Evolutionary conservation across 192 early-diverging fungal species (phyloP), one percentile per base, ranked within the genome.

Genomic region (Funneliformis geosporum): DNA sequence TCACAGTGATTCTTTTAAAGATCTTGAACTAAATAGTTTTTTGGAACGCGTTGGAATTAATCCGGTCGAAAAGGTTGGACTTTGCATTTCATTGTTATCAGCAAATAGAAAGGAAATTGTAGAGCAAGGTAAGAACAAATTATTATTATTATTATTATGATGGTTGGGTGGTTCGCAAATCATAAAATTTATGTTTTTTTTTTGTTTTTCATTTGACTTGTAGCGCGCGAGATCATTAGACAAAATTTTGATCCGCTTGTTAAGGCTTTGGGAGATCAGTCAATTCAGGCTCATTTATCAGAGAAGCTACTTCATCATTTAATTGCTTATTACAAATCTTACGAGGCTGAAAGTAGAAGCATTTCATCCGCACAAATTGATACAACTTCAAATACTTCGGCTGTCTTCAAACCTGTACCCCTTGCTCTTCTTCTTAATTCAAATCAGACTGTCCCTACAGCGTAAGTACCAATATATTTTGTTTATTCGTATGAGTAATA

Each of bases 1-100:
- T 66, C 82, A 85, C 50, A 84, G 76, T 66, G 85, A 86, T n/a
- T 78, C 83, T 12, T 79, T 88, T 74, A 83, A 81, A 70, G 79
- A 81, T 39, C 82, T 88, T 79, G 85, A 86, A 60, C 78, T 88
- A 42, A 80, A 83, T 50, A 64, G 67, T 23, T 81, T 88, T 46
- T 72, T 85, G 50, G 80, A 82, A 28, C 67, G 82, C 40, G 73
- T 82, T 47, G 73, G 81, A 39, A 79, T 86, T 62, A 81, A 85
- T 50, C 79, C 82, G 3, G 44, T 83, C 16, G 85, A 83, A 77
- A 84, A 82, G 43, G 84, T 72, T 23, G 82, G 79, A 62, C 70
- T 88, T 64, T 81, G 80, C 39, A 68, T 84, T 66, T 82, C 83
- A 27, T 65, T 88, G 21, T 70, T 83, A 25, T 81, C 84, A 47